These are phyloP conservation scores for Heracleum sosnowskyi DNA, from an alignment of 129 eudicot genomes.

Conservation along the genomic window DNA sequence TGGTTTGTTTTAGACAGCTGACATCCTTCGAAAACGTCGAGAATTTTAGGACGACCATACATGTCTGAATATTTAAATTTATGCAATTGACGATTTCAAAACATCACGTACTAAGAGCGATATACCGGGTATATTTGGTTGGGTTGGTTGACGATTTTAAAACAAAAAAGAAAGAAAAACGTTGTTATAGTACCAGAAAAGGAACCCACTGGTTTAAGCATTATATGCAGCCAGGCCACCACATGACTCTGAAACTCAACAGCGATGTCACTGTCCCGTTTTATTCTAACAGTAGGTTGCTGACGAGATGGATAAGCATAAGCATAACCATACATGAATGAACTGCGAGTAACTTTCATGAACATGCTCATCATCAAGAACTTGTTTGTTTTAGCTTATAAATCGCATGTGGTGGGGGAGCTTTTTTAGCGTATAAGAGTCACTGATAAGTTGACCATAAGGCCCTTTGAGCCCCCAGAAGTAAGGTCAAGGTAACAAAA, in stretches of 20 bases:
- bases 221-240: background rate
- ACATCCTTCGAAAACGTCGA: background rate
- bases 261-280: background rate
- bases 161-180: too few species aligned
- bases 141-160: too few species aligned
- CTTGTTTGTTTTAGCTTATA: background rate
- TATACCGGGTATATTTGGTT: too few species aligned
- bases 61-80: too few species aligned
- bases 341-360: background rate
- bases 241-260: background rate
- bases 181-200: background rate
- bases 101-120: too few species aligned
- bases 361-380: background rate
- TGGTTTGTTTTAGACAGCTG: background rate
- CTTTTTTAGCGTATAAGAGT: too few species aligned
- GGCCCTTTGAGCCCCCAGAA: background rate
- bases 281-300: background rate
- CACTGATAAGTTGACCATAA: background rate
- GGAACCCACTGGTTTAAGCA: too few species aligned
- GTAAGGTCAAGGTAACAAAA: background rate
- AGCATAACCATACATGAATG: background rate
- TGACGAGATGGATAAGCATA: background rate
- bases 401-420: background rate
- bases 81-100: too few species aligned
- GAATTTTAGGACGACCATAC: too few species aligned